A percentile compares a stretch with the other conserved stretches of the same genome.
Evolutionary conservation across 2,329 filamentous ascomycete genomes (phyloP).

Genomic region (Clarireedia paspali): DNA sequence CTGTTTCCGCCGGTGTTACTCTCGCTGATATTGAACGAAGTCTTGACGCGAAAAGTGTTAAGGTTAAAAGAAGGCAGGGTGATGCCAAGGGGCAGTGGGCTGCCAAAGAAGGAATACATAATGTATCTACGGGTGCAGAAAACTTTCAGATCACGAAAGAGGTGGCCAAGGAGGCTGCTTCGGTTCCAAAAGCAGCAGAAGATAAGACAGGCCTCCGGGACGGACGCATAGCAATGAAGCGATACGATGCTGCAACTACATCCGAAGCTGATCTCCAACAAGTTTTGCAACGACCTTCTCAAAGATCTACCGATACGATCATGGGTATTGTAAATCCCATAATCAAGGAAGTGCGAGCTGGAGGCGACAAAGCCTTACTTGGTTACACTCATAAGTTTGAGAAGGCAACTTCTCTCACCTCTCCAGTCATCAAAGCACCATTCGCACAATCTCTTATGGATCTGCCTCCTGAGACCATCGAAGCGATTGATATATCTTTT

Average conservation of each 20-base stretch:
- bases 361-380: constrained; percentile 81
- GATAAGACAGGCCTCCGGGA: constrained; percentile 42
- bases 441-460: constrained; percentile 84
- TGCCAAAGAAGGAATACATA: constrained; percentile 65
- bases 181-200: constrained; percentile 42
- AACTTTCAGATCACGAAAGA: constrained; percentile 30
- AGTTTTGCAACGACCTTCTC: constrained; percentile 79
- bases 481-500: constrained; percentile 89
- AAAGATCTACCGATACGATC: constrained; percentile 90
- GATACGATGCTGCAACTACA: constrained; percentile 62
- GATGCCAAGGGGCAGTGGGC: constrained; percentile 94
- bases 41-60: constrained; percentile 88
- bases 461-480: constrained; percentile 71
- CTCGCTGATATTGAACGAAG: constrained; percentile 87
- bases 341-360: constrained; percentile 74
- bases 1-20: constrained; percentile 73
- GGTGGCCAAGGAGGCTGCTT: constrained; percentile 37
- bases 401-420: constrained; percentile 83
- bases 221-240: constrained; percentile 72
- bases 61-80: constrained; percentile 87
- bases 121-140: constrained; percentile 17
- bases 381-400: constrained; percentile 98
- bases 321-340: constrained; percentile 88
- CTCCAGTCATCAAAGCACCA: constrained; percentile 81
- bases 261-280: constrained; percentile 59